Percentiles rank a stretch among this genome's conserved stretches.
Evolutionary conservation across 345 rosid species (phyloP).

Genomic region (Linum tenue): DNA sequence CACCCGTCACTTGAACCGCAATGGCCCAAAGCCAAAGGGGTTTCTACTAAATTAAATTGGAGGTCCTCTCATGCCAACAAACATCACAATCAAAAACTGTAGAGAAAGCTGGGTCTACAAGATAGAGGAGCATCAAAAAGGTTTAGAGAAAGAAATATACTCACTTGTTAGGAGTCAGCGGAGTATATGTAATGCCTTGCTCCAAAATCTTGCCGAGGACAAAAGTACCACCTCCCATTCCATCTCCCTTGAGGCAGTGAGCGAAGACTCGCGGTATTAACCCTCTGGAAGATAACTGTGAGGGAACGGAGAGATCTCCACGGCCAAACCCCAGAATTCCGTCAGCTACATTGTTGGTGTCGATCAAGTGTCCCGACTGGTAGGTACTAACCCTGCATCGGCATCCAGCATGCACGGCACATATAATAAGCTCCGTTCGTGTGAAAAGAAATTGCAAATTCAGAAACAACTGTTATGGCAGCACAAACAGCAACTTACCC

Average conservation of each 20-base stretch:
- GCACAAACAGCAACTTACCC: conserved; percentile 63
- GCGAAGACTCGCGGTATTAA: conserved; percentile 23
- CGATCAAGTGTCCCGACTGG: conserved; percentile 23
- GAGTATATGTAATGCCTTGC: conserved; percentile 24
- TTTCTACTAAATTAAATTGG: no score
- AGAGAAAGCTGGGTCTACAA: not conserved
- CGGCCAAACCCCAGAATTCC: conserved; percentile 30
- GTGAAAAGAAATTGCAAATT: not conserved
- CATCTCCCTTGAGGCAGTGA: conserved; percentile 27
- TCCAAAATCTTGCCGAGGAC: conserved; percentile 30
- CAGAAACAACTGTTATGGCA: not conserved
- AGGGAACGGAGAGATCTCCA: conserved; percentile 22
- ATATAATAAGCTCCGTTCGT: conserved; percentile 11
- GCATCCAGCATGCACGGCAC: conserved; percentile 19
- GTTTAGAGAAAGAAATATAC: conserved; percentile 10
- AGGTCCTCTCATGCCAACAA: no score
- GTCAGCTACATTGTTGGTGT: conserved; percentile 22
- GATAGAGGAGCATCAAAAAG: no score
- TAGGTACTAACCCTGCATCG: conserved; percentile 26
- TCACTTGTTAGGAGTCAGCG: conserved; percentile 24
- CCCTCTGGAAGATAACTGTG: conserved; percentile 21
- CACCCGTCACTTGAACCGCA: conserved; percentile 15
- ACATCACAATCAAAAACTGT: no score
- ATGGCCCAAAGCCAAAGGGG: not conserved
- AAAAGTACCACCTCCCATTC: conserved; percentile 24